Percentiles rank a stretch among this genome's conserved stretches.
phyloP scores from a whole-genome alignment of 164 flowering plant genomes.

The Chloranthus sessilifolius region DNA sequence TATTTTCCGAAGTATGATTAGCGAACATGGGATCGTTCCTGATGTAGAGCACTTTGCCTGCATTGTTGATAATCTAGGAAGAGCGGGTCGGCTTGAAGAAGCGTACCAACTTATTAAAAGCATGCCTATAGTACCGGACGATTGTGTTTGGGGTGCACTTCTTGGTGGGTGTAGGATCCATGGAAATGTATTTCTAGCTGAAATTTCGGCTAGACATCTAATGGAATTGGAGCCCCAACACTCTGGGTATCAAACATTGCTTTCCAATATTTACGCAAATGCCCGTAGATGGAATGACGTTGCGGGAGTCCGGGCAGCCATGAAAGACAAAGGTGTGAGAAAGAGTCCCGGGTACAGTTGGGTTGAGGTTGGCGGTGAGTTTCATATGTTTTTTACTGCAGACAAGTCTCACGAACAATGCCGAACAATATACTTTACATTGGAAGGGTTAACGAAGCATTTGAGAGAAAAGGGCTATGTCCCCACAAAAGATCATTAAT shows the following conservation, averaged over 20 bases:
- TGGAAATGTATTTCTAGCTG: slow-evolving; percentile 20
- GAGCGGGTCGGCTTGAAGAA: slow-evolving; percentile 20
- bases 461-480: slow-evolving; percentile 17
- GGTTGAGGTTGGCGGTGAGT: slow-evolving; percentile 20
- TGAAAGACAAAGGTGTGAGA: slow-evolving; percentile 22
- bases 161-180: slow-evolving; percentile 27
- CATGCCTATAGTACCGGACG: slow-evolving; percentile 26
- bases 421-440: slow-evolving; percentile 11
- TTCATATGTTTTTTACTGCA: slow-evolving; percentile 17
- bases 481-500: slow-evolving; percentile 7
- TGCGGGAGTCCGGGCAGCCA: slow-evolving; percentile 16
- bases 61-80: slow-evolving; percentile 19
- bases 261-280: slow-evolving; percentile 22
- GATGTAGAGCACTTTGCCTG: slow-evolving; percentile 27
- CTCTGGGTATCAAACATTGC: slow-evolving; percentile 27
- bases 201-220: slow-evolving; percentile 23
- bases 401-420: slow-evolving; percentile 22
- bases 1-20: slow-evolving; percentile 18
- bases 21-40: slow-evolving; percentile 15
- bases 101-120: slow-evolving; percentile 20
- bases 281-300: slow-evolving; percentile 21
- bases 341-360: slow-evolving; percentile 29
- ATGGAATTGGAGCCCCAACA: slow-evolving; percentile 23
- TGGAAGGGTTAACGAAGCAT: slow-evolving; percentile 21
- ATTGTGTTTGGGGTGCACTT: slow-evolving; percentile 27